Conservation (phyloP, 2,329 filamentous ascomycete species). For the Xylariaceae sp. region DNA sequence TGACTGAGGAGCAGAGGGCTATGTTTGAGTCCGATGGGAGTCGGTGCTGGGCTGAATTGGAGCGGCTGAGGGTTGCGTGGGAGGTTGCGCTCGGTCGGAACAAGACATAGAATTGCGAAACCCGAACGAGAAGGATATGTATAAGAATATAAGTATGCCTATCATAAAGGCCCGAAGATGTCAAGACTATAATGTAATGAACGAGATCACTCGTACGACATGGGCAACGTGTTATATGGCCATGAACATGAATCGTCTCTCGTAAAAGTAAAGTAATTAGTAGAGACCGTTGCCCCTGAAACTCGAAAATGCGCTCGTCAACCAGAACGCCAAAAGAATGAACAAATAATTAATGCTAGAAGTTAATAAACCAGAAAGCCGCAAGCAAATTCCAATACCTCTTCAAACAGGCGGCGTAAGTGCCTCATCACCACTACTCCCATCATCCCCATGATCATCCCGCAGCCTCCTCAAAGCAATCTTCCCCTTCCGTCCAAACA, state of each 20-base stretch:
- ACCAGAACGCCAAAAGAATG: no score
- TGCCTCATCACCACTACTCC: not conserved
- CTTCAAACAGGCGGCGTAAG: not conserved
- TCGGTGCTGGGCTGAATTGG: conserved; percentile 64
- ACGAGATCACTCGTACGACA: no score
- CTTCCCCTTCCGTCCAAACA: conserved; percentile 57
- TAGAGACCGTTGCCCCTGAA: no score
- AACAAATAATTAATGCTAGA: no score
- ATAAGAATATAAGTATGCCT: not conserved
- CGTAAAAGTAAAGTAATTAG: no score
- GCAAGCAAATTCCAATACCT: no score
- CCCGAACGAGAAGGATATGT: not conserved
- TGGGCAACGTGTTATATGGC: no score
- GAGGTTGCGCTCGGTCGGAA: conserved; percentile 40
- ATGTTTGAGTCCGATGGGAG: conserved; percentile 59
- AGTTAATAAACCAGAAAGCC: no score
- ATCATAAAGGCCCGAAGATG: no score
- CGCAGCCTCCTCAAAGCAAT: conserved; percentile 46
- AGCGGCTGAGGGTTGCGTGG: conserved; percentile 64
- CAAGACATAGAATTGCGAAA: not conserved
- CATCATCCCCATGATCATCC: conserved; percentile 35
- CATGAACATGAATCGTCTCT: no score
- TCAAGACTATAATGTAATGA: no score
- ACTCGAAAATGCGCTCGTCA: no score
- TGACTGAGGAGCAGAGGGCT: conserved; percentile 55